Base-by-base conservation (phyloP, 352 stramenopile genomes). In the Pythium phragmiticola region DNA sequence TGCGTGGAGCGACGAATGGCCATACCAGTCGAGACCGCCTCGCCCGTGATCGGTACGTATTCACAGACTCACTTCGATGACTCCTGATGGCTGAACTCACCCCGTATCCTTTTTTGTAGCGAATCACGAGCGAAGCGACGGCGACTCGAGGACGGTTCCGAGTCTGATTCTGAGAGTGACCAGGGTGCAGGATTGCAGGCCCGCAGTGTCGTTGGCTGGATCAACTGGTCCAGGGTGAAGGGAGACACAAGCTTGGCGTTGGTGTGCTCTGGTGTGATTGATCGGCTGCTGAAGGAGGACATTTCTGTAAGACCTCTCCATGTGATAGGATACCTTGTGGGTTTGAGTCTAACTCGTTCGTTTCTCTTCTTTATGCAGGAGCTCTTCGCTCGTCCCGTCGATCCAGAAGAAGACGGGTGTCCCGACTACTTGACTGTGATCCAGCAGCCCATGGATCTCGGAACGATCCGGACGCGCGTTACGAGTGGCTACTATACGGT, bases 401-500 rank as follows among this genome's bases (percentile, higher is more conserved):
- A 96, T 71, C 86, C 88, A 0, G 82, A 84, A 58, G 70, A 85
- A 39, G 84, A 95, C 66, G 84, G 84, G 33, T 94, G 88, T 72
- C 84, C 84, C 9, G 84, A 94, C 61, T 96, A 96, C 57, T 75
- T 94, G 46, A 78, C 74, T 11, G 75, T 95, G 33, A 89, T 96
- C 60, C 66, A 87, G 52, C 71, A 92, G 7, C 88, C 88, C 2
- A 96, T 96, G 64, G 88, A 96, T 65, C 72, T 96, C 13, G 85
- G 84, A 13, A 96, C 88, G 4, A 91, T 96, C 57, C 80, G 75
- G 26, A 77, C 73, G 17, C 85, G 85, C 19, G 56, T 88, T 1
- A 69, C 82, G 30, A 60, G 58, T 43, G 79, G 71, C 28, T 85
- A 81, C 66, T 96, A 96, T 65, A 73, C 66, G 70, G 87, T 94